phyloP scores from a whole-genome alignment of 768 basidiomycete genomes.

The Erythrobasidium yunnanense region DNA sequence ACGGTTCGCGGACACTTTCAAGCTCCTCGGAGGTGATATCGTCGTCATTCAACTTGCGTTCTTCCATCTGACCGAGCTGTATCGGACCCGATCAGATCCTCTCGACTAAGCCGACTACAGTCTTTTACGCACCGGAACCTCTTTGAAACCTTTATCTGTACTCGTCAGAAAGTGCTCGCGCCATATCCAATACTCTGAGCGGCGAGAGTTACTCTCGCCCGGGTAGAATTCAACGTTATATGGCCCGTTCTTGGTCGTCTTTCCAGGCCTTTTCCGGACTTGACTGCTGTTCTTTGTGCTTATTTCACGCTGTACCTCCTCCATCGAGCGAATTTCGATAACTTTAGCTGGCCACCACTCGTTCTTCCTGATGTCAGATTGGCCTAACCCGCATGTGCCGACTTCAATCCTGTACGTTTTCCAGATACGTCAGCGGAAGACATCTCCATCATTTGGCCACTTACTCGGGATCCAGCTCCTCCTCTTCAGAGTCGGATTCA shows the following conservation, averaged over 20 bases:
- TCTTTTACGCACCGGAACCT: too few relatives aligned
- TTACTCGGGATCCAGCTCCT: neutral
- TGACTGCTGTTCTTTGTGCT: neutral
- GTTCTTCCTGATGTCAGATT: neutral
- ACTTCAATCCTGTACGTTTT: neutral
- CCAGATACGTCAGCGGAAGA: neutral
- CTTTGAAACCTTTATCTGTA: too few relatives aligned
- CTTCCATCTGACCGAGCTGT: too few relatives aligned
- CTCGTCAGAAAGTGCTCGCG: neutral
- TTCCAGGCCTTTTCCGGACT: neutral
- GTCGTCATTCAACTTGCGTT: too few relatives aligned
- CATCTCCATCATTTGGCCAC: neutral
- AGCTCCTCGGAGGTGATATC: too few relatives aligned
- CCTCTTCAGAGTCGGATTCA: neutral
- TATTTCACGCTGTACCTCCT: neutral
- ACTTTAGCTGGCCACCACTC: conserved; percentile 7
- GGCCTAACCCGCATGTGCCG: neutral
- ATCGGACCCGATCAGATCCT: too few relatives aligned
- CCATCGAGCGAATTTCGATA: neutral
- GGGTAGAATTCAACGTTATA: conserved; percentile 13
- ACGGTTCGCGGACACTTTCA: too few relatives aligned
- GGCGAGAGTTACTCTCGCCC: neutral
- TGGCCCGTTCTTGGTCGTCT: neutral
- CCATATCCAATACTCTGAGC: neutral
- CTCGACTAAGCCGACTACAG: too few relatives aligned